phyloP scores from a whole-genome alignment of 192 early-diverging fungal species.

The Allomyces macrogynus region DNA sequence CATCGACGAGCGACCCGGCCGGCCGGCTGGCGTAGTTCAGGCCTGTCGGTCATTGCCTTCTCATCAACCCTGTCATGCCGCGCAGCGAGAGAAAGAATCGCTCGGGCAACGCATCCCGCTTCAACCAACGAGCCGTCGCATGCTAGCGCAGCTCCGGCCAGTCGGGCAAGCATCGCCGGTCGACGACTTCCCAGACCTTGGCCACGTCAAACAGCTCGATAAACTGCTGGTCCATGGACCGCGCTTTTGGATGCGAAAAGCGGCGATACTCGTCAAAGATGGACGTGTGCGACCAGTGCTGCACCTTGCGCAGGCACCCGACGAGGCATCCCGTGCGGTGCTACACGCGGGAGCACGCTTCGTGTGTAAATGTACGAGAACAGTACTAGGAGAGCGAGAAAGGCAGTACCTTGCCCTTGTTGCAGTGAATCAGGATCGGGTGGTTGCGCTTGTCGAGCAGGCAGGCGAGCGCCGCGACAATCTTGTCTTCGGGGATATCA shows the following conservation, averaged over 20 bases:
- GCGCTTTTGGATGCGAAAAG: slow-evolving; percentile 66
- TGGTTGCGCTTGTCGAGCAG: slow-evolving; percentile 45
- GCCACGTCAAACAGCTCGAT: slow-evolving; percentile 58
- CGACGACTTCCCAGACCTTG: slow-evolving; percentile 42
- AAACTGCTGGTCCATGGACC: slow-evolving; percentile 72
- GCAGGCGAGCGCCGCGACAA: slow-evolving; percentile 11
- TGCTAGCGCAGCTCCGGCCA: slow-evolving; percentile 24
- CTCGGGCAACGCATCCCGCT: no score
- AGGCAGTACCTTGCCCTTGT: slow-evolving; percentile 65
- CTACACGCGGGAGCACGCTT: slow-evolving; percentile 8
- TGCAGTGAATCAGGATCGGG: slow-evolving; percentile 84
- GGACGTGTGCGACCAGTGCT: slow-evolving; percentile 84
- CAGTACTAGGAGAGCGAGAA: no score
- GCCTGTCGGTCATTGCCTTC: no score
- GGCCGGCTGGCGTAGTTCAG: no score
- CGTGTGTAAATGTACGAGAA: no score
- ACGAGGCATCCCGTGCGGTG: slow-evolving; percentile 93
- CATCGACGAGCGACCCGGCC: no score
- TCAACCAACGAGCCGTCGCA: no score
- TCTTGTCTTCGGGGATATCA: slow-evolving; percentile 21
- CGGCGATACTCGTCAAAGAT: slow-evolving; percentile 95
- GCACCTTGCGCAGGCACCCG: slow-evolving; percentile 81
- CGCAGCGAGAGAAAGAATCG: no score
- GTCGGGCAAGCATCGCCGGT: slow-evolving; percentile 30
- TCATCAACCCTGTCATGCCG: no score